These are phyloP conservation scores for Backusella morwellensis DNA, from an alignment of 192 early-diverging fungal species.

Conservation along the genomic window DNA sequence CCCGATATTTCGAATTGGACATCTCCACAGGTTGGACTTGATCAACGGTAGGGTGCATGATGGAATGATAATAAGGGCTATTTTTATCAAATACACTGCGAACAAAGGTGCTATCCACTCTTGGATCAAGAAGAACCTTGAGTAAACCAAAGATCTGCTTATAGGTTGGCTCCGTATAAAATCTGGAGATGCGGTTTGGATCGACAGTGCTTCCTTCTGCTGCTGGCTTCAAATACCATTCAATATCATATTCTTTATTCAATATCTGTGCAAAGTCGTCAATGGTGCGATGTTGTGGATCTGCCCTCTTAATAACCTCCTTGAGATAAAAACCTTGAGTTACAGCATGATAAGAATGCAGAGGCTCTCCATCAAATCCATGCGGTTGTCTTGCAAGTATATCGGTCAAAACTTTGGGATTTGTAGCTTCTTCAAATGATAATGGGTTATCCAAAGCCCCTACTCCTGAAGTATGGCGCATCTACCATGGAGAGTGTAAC, in stretches of 20 bases:
- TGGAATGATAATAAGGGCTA: not conserved
- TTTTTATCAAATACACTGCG: not conserved
- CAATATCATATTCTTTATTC: constrained; percentile 45
- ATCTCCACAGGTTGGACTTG: not conserved
- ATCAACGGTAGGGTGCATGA: not conserved
- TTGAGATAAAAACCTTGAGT: constrained; percentile 74
- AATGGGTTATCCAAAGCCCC: constrained; percentile 55
- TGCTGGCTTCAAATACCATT: constrained; percentile 50
- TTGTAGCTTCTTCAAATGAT: constrained; percentile 38
- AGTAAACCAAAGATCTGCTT: not conserved
- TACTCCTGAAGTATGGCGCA: constrained; percentile 66
- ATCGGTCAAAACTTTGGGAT: constrained; percentile 51
- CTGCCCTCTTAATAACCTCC: constrained; percentile 66
- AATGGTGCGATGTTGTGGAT: constrained; percentile 55
- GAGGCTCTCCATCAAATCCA: constrained; percentile 54
- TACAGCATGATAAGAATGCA: constrained; percentile 59
- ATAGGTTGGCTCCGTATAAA: not conserved
- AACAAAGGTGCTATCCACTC: not conserved
- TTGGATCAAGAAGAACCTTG: not conserved
- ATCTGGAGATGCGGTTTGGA: constrained; percentile 20
- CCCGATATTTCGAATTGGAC: not conserved
- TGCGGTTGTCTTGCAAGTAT: constrained; percentile 59
- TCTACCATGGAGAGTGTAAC: constrained; percentile 4
- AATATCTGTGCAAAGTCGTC: constrained; percentile 64
- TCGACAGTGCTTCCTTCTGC: not conserved